Base-by-base conservation (phyloP, 1,139 yeast species). In the Yamadazyma jaroonii region DNA sequence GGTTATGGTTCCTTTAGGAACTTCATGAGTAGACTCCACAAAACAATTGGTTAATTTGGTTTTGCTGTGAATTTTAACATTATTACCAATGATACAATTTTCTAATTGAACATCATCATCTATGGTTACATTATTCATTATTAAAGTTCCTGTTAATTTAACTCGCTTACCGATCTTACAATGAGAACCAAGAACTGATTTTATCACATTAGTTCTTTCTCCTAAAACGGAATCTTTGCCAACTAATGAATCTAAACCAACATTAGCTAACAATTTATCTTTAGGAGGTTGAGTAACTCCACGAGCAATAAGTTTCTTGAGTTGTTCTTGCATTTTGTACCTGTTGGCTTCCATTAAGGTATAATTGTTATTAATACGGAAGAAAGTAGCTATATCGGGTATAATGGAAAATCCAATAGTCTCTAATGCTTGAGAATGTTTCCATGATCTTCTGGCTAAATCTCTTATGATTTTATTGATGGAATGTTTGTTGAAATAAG, bases 331-430 rank as follows among this genome's bases (percentile, higher is more conserved):
- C 77, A 90, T 74, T 41, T 84, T 72, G 53, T 78, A 72, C 46
- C 97, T 73, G 57, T 89, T 92, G n/a, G 95, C 90, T 62, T 92
- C 98, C 79, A 88, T 77, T 58, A 81, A 87, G 4, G 90, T 88
- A 1, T 88, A 77, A 35, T 86, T 67, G 52, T 82, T 86, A 57
- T 88, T 88, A 36, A 84, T 73, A 50, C 97, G 74, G 49, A 86
- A 74, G 53, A 90, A 89, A 2, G 77, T 69, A 10, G 86, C 78
- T 40, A 77, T 75, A 28, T 72, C 65, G 2, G 95, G 92, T 35
- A 86, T 53, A 30, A 80, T 72, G 45, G 81, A 70, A 47, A 86
- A 68, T 3, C 84, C 82, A 25, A 86, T 75, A 0, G 82, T 75
- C 41, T 79, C 87, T 46, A 72, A 69, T n/a, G 59, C 54, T 7